Percentiles rank a stretch among this genome's conserved stretches.
These are phyloP conservation scores for Toxoplasma gondii DNA, from an alignment of 169 alveolate species.

Conservation along the genomic window DNA sequence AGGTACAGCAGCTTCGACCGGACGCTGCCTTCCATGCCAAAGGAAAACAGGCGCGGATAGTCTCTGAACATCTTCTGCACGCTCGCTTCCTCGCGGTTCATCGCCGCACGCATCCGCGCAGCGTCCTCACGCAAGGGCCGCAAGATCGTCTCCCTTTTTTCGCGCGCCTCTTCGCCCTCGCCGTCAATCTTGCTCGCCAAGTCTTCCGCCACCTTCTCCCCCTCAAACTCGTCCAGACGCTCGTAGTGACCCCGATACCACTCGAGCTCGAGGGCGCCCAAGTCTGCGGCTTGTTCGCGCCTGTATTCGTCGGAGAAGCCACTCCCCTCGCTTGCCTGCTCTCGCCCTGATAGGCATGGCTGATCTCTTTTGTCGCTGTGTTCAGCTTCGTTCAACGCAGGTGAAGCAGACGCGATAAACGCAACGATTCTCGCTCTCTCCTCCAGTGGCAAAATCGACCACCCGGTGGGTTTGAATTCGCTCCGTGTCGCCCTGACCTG, in stretches of 20 bases:
- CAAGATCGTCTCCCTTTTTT: background rate
- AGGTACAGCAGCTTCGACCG: conserved; percentile 56
- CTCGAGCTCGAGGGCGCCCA: background rate
- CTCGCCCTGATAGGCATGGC: background rate
- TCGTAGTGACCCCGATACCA: conserved; percentile 25
- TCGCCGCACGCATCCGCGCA: background rate
- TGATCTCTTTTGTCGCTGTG: background rate
- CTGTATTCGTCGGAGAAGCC: background rate
- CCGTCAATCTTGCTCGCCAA: background rate
- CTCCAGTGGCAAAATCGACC: background rate
- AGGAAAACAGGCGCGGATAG: conserved; percentile 37
- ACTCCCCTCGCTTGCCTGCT: background rate
- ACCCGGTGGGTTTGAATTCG: conserved; percentile 29
- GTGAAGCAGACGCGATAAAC: background rate
- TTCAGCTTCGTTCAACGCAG: background rate
- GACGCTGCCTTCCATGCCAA: conserved; percentile 43
- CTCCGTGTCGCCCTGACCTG: conserved; percentile 2
- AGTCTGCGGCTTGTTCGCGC: background rate
- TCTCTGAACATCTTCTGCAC: conserved; percentile 42
- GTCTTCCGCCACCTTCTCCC: background rate
- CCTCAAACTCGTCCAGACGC: conserved; percentile 3
- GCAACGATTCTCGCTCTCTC: background rate
- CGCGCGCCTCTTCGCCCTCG: background rate
- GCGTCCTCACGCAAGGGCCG: conserved; percentile 2
- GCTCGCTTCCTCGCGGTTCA: conserved; percentile 28